Base-by-base conservation (phyloP, 2,329 filamentous ascomycete genomes). In the Paraphoma sp. region DNA sequence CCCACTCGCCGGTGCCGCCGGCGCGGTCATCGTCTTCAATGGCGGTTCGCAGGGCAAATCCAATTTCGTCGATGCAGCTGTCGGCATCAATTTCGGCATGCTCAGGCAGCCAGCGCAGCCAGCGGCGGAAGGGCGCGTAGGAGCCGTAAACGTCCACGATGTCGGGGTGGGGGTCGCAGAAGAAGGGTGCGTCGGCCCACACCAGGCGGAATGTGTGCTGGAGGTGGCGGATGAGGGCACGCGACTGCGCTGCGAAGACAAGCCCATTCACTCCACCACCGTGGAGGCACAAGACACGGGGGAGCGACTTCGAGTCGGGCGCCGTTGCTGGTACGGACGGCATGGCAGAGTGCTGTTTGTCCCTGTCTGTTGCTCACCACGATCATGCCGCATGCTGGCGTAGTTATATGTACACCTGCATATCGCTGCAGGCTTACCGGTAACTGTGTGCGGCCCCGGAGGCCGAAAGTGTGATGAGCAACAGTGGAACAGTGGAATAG, bases 281-380 rank as follows among this genome's bases (percentile, higher is more conserved):
- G 75, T 93, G 90, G n/a, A 93, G 86, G 76, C 89, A 93, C 64
- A 93, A 87, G 64, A 93, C 86, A 56, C 90, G 87, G 3, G 89
- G 89, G 41, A 81, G 70, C 10, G 51, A 45, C 12, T 43, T 65
- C 23, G 71, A 65, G 54, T 72, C 67, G 9, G 73, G 66, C 33
- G 60, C 63, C 18, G 55, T 60, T 14, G 61, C n/a, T 10, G 69
- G 71, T 45, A 72, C 58, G 4, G 51, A 48, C n/a, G 51, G 45
- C 51, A 53, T 53, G 23, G 44, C 17, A 14, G 33, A 10, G 6
- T 36, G 45, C 8, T 8, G 5, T 18, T 12, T 46, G 28, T 47
- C 2, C 16, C 8, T 29, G 23, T 31, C 8, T 42, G 23, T 11
- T 42, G 48, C 29, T n/a, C 36, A 43, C 28, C 33, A 6, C 33